A percentile compares a stretch with the other conserved stretches of the same genome.
phyloP scores from a whole-genome alignment of 2,329 filamentous ascomycete species.

The Rutstroemia sp. region DNA sequence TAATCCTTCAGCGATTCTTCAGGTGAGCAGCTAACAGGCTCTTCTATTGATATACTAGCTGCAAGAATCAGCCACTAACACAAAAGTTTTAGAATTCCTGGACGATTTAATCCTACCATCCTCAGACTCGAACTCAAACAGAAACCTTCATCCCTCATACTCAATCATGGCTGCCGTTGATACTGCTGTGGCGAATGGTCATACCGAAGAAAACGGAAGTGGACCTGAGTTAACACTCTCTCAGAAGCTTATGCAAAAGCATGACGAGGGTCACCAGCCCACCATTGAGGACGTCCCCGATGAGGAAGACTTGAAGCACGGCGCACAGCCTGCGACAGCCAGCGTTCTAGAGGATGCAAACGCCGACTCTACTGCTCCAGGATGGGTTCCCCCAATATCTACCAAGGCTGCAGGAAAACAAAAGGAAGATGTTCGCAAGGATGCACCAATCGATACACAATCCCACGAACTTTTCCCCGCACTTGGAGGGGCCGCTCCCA shows the following conservation, averaged over 20 bases:
- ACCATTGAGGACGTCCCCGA: constrained; percentile 78
- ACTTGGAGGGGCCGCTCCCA: constrained; percentile 60
- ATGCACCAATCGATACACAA: constrained; percentile 60
- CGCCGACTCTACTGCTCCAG: constrained; percentile 38
- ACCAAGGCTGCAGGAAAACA: constrained; percentile 64
- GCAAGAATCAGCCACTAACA: background rate
- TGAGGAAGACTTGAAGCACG: constrained; percentile 65
- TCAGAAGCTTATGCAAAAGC: constrained; percentile 58
- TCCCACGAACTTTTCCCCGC: constrained; percentile 94
- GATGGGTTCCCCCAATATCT: constrained; percentile 43
- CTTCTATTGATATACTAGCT: background rate
- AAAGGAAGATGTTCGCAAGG: constrained; percentile 43
- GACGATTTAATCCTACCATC: background rate
- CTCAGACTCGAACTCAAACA: background rate
- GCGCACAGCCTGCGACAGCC: constrained; percentile 40
- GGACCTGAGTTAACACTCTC: constrained; percentile 20
- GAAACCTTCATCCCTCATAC: background rate
- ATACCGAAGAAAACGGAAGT: constrained; percentile 16
- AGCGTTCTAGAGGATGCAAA: constrained; percentile 30
- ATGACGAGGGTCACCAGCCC: constrained; percentile 47
- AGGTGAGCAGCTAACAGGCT: background rate
- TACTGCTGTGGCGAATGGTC: constrained; percentile 15
- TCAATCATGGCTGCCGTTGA: constrained; percentile 24
- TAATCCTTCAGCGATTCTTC: constrained; percentile 2
- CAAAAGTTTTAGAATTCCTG: constrained; percentile 1